Conservation (phyloP, 257 asterid species). For the Plectranthus barbatus region DNA sequence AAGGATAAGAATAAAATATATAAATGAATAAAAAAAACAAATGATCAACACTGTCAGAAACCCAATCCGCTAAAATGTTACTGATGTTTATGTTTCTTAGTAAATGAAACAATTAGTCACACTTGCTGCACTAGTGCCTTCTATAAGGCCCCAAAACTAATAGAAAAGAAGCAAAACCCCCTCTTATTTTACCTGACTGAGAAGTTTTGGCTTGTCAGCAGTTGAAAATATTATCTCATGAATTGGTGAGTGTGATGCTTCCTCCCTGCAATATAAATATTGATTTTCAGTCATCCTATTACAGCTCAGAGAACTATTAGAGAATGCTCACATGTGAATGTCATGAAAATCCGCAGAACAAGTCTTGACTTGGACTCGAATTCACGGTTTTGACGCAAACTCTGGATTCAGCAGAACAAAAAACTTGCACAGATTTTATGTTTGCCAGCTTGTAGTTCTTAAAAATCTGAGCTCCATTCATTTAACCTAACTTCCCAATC, state of each 20-base stretch:
- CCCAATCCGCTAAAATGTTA: not conserved
- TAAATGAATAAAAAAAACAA: not conserved
- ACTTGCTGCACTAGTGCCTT: not conserved
- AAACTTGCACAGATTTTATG: not conserved
- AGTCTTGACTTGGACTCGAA: not conserved
- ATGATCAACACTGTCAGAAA: constrained; percentile 2
- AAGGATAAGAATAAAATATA: not conserved
- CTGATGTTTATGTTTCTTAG: not conserved
- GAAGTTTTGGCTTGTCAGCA: constrained; percentile 87
- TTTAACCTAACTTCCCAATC: not conserved
- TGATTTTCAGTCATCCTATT: not conserved
- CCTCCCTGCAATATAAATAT: constrained; percentile 51
- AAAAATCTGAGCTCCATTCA: constrained; percentile 5
- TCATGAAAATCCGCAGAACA: not conserved
- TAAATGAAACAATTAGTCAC: too few relatives aligned
- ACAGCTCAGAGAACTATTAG: not conserved
- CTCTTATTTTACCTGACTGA: constrained; percentile 62
- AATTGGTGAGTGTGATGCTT: constrained; percentile 35
- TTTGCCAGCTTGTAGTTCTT: not conserved
- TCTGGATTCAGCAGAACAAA: not conserved
- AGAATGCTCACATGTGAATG: not conserved
- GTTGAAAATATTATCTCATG: constrained; percentile 89
- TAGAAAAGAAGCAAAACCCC: constrained; percentile 7
- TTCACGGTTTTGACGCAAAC: not conserved
- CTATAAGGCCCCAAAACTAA: constrained; percentile 6